Percentiles rank a stretch among this genome's conserved stretches.
These are phyloP conservation scores for Hymenoscyphus infarciens DNA, from an alignment of 2,329 filamentous ascomycete genomes.

Conservation along the genomic window DNA sequence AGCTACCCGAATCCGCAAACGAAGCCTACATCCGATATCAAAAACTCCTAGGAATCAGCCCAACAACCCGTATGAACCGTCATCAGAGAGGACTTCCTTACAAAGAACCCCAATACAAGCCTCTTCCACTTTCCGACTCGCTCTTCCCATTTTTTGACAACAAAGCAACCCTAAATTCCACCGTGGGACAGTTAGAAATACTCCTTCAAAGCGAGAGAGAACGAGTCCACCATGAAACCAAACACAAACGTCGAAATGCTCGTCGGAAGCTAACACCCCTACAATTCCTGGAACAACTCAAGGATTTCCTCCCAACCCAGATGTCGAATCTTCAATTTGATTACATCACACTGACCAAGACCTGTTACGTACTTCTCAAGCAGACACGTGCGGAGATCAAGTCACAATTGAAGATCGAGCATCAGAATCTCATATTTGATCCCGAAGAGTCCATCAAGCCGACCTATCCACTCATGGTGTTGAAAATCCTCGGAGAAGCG, in stretches of 20 bases:
- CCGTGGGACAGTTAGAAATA: not conserved
- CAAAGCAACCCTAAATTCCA: not conserved
- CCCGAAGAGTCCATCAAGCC: not conserved
- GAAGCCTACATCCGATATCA: conserved; percentile 4
- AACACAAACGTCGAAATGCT: conserved; percentile 1
- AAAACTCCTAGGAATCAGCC: not conserved
- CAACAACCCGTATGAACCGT: not conserved
- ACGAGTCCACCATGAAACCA: not conserved
- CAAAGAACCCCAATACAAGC: conserved; percentile 1
- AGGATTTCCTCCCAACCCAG: not conserved
- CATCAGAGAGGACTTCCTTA: not conserved
- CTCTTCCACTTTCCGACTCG: not conserved
- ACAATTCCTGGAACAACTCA: conserved; percentile 2
- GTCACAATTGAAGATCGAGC: not conserved
- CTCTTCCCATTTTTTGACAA: conserved; percentile 1
- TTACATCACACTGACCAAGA: not conserved
- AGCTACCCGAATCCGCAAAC: not conserved
- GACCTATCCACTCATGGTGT: not conserved
- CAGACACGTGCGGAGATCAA: not conserved
- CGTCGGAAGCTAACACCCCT: conserved; percentile 4
- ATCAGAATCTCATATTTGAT: not conserved
- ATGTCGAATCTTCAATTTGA: conserved; percentile 4
- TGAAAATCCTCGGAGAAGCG: not conserved
- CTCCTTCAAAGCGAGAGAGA: not conserved
- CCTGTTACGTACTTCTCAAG: not conserved